Base-by-base conservation (phyloP, 1,139 yeast species). In the Yamadazyma membranifaciens region DNA sequence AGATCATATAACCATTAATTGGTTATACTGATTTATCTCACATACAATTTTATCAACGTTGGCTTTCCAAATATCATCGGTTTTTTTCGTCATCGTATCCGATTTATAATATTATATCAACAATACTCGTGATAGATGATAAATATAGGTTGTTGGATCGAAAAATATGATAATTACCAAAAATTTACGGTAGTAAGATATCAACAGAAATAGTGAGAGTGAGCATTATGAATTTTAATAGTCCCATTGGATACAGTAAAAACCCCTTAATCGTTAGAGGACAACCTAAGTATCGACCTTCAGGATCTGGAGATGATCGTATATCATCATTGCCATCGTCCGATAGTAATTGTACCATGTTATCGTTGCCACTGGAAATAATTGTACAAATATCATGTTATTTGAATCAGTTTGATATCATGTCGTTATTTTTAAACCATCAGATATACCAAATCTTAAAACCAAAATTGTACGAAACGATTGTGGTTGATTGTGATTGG, bases 1-100 rank as follows among this genome's bases (percentile, higher is more conserved):
- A n/a, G n/a, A n/a, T n/a, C n/a, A n/a, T n/a, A n/a, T n/a, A n/a
- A n/a, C n/a, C n/a, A n/a, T n/a, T n/a, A n/a, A n/a, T n/a, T n/a
- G n/a, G n/a, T n/a, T n/a, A n/a, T n/a, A 6, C 34, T n/a, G 31
- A 25, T 17, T 15, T 7, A 22, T 20, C n/a, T 11, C 11, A n/a
- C 32, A 75, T 69, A 80, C 86, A 44, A 92, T 84, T 63, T 92
- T 92, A 53, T 88, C 96, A 34, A 86, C 87, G 50, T 79, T 80
- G 55, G 81, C 85, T 63, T 87, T 88, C 97, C 98, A 92, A 42
- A 89, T 80, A 43, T 91, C 98, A 45, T 92, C 98, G 25, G 95
- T 94, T 34, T 37, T 46, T 31, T 41, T 48, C 10, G 51, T 43
- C 52, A 47, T 49, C 20, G 5, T 36, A 6, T 6, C 24, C 5